phyloP scores from a whole-genome alignment of 805 yeast species.

The Tetrapisispora taiwanensis region DNA sequence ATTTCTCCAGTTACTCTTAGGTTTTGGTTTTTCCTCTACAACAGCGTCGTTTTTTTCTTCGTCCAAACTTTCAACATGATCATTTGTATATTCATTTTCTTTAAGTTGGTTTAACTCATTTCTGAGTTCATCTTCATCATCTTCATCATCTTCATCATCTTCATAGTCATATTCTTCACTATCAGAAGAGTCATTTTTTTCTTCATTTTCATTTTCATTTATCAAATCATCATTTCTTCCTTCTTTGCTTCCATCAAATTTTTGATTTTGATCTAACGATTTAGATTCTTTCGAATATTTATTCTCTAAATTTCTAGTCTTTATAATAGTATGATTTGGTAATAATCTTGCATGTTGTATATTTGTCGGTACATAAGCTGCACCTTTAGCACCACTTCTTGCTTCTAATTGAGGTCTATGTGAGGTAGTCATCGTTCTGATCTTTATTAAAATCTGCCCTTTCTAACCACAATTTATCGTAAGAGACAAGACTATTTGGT shows the following conservation, averaged over 20 bases:
- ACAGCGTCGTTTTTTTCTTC: too few species aligned
- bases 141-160: conserved; percentile 12
- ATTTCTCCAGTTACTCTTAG: not conserved
- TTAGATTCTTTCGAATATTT: conserved; percentile 1
- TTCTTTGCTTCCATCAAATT: too few species aligned
- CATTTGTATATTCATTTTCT: conserved; percentile 28
- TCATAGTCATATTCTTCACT: conserved; percentile 6
- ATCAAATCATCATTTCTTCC: conserved; percentile 1
- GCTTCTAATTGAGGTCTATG: conserved; percentile 65
- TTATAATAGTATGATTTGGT: conserved; percentile 47
- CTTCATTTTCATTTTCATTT: conserved; percentile 1
- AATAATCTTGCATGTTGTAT: conserved; percentile 44
- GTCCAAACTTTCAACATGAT: too few species aligned
- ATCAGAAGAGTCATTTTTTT: conserved; percentile 10
- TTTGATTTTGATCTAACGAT: not conserved
- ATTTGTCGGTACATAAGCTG: conserved; percentile 32
- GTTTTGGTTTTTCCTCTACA: conserved; percentile 4
- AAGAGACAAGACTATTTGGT: too few species aligned
- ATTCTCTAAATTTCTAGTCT: conserved; percentile 12
- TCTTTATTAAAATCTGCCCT: too few species aligned
- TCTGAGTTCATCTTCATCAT: conserved; percentile 29
- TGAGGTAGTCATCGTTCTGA: conserved; percentile 49
- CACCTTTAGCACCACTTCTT: conserved; percentile 39
- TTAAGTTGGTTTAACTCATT: conserved; percentile 30
- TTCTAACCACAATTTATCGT: too few species aligned